phyloP scores from a whole-genome alignment of 164 flowering plant genomes.

The Aristolochia fimbriata region DNA sequence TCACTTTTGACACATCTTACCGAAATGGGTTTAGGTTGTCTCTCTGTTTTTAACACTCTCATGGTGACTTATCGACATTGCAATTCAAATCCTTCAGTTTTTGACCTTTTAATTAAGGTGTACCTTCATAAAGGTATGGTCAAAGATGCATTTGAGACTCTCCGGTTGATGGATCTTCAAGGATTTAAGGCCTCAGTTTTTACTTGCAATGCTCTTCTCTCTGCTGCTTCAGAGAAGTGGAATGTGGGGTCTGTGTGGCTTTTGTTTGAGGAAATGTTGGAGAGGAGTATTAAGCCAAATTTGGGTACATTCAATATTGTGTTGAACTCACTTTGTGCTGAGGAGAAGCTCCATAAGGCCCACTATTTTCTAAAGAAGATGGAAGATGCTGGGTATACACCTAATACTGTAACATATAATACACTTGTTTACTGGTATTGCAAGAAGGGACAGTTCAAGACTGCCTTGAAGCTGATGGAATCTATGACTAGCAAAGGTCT shows the following conservation, averaged over 20 bases:
- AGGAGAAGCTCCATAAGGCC: constrained; percentile 65
- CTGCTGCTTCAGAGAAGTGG: constrained; percentile 29
- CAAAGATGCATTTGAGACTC: constrained; percentile 36
- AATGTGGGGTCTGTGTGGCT: constrained; percentile 38
- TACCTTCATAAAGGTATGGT: constrained; percentile 43
- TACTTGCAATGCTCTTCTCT: constrained; percentile 58
- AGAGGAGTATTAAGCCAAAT: constrained; percentile 43
- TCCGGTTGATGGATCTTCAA: constrained; percentile 37
- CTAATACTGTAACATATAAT: constrained; percentile 58
- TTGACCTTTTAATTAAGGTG: constrained; percentile 65
- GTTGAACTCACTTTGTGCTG: constrained; percentile 42
- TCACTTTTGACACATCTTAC: constrained; percentile 35
- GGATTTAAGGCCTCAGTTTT: constrained; percentile 61
- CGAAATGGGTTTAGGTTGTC: constrained; percentile 26
- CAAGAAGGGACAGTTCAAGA: constrained; percentile 63
- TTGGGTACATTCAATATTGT: constrained; percentile 64
- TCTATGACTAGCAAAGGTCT: constrained; percentile 55
- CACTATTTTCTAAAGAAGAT: constrained; percentile 51
- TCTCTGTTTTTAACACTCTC: constrained; percentile 38
- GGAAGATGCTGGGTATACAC: constrained; percentile 63
- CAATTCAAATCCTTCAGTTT: constrained; percentile 69
- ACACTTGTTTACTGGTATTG: constrained; percentile 74
- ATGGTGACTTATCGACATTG: constrained; percentile 74
- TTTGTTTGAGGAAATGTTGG: constrained; percentile 60
- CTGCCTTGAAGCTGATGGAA: constrained; percentile 55